Conservation (phyloP, 116 monocot genomes). For the Papilionanthe hybrid region DNA sequence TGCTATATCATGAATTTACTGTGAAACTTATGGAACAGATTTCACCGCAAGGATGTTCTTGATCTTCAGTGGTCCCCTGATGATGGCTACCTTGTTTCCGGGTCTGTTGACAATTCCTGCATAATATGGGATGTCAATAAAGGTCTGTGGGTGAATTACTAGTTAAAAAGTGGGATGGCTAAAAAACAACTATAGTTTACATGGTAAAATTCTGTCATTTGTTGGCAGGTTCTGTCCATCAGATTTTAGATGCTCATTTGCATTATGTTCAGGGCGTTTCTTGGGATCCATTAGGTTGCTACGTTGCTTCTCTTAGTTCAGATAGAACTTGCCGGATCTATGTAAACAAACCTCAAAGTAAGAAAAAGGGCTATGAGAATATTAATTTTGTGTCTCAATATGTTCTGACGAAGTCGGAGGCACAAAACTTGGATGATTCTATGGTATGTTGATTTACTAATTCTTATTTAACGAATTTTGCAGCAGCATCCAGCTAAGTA, state of each 20-base stretch:
- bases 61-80: constrained; percentile 94
- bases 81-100: constrained; percentile 67
- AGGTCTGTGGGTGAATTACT: constrained; percentile 31
- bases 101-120: constrained; percentile 91
- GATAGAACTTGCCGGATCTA: constrained; percentile 90
- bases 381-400: constrained; percentile 78
- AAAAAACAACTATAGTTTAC: not conserved
- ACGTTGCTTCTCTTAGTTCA: constrained; percentile 94
- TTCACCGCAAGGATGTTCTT: constrained; percentile 94
- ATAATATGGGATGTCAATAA: constrained; percentile 89
- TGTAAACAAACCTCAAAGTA: constrained; percentile 56
- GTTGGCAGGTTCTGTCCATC: constrained; percentile 74
- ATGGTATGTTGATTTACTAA: constrained; percentile 38
- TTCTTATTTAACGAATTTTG: not conserved
- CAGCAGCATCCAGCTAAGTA: not conserved
- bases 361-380: constrained; percentile 59
- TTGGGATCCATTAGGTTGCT: constrained; percentile 90
- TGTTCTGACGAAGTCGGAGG: constrained; percentile 55
- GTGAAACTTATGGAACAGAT: constrained; percentile 29
- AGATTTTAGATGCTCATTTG: constrained; percentile 83
- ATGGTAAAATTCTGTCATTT: constrained; percentile 1
- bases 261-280: constrained; percentile 99
- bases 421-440: constrained; percentile 50
- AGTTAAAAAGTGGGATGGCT: not conserved
- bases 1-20: not conserved